Evolutionary conservation across 2,329 filamentous ascomycete genomes (phyloP), one percentile per base, ranked within the genome.

Genomic region (Fusarium metavorans): DNA sequence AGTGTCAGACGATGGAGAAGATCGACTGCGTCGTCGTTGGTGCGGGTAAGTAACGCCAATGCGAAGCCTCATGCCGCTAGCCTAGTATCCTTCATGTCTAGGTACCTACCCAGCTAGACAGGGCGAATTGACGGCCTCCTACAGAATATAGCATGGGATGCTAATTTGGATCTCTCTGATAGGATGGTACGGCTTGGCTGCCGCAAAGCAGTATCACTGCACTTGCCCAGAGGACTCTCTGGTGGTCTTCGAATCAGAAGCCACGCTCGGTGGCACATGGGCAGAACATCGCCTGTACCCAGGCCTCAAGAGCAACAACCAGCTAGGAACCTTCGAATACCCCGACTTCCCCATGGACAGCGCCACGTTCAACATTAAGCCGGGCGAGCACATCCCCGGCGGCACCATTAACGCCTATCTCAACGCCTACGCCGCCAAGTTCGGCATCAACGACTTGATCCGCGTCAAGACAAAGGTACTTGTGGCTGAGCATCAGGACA

Each of bases 251-350:
- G 90, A 92, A 18, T 79, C 83, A 4, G 83, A 83, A 18, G 77
- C 81, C 23, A 85, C 87, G 1, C 79, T 89, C 45, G 91, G 91
- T 1, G 91, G 91, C 11, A 88, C 88, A n/a, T 93, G 91, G 91
- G 86, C 88, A 3, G 81, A 86, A 58, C 82, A 90, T 32, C 85
- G 90, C 0, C 81, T 92, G 1, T 90, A 93, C 79, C 86, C 88
- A 0, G 88, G 88, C 2, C 84, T 93, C 60, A 89, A 89, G 66
- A 88, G 89, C 3, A 93, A 93, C 80, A 93, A 75, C 25, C 45
- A 66, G 8, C 11, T 65, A 2, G 72, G 68, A 1, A 65, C 65
- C 11, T 70, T 91, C 71, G 91, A 93, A 76, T 92, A 87, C 73
- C 87, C 87, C 6, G 91, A 92, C 70, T 91, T 91, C 65, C 89